These are phyloP conservation scores for Fusarium odoratissimum DNA, from an alignment of 2,329 filamentous ascomycete genomes.

Conservation along the genomic window DNA sequence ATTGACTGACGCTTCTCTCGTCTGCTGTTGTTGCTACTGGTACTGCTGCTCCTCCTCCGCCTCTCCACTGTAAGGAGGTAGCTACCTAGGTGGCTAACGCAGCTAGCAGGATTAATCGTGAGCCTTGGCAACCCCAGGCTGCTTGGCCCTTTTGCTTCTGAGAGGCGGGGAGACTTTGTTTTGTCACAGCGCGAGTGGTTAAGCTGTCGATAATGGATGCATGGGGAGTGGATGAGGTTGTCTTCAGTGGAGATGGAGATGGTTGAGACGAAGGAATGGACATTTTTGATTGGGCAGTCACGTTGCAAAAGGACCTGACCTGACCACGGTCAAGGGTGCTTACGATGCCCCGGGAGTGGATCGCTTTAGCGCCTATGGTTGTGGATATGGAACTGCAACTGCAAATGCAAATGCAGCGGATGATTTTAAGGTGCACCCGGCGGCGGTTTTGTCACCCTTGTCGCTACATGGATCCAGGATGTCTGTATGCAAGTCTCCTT, in stretches of 20 bases:
- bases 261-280: constrained; percentile 13
- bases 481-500: constrained; percentile 21
- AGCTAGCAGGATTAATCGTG: constrained; percentile 23
- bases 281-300: constrained; percentile 16
- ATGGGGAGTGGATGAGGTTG: constrained; percentile 36
- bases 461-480: constrained; percentile 6
- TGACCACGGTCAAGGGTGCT: constrained; percentile 23
- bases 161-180: constrained; percentile 36
- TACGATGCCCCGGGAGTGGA: constrained; percentile 44
- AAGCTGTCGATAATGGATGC: constrained; percentile 36
- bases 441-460: constrained; percentile 41
- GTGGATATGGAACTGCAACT: neutral
- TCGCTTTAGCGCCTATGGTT: constrained; percentile 42
- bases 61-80: constrained; percentile 13
- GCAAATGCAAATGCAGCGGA: constrained; percentile 39
- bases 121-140: constrained; percentile 36
- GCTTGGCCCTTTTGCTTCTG: constrained; percentile 36
- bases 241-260: constrained; percentile 25
- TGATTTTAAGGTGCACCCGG: constrained; percentile 47
- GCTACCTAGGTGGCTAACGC: neutral
- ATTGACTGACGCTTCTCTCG: constrained; percentile 16
- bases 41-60: neutral
- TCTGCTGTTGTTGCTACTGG: neutral
- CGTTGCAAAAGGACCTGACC: constrained; percentile 43
- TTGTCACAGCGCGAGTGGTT: constrained; percentile 28